Evolutionary conservation across 176 grass and related monocot genomes (phyloP), one percentile per base, ranked within the genome.

Genomic region (Aechmea fasciata): DNA sequence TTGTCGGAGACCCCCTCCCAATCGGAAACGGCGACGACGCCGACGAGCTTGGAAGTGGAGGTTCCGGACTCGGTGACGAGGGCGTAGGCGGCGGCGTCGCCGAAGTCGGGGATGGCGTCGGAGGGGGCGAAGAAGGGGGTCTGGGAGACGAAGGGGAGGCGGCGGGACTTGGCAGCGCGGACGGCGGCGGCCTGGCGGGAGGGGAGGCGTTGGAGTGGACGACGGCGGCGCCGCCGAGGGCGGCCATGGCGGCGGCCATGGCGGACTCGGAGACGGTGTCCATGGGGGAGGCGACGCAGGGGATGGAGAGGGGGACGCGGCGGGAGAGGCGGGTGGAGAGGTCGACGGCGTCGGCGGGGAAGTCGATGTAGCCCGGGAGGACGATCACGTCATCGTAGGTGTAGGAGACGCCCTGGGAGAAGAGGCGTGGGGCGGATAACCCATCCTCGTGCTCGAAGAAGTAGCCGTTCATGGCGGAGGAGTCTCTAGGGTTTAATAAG

Each of bases 241-340:
- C 81, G 13, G 94, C 94, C 94, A 97, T 92, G 18, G 89, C 86
- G 13, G 66, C 84, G 19, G 89, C 84, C 93, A 97, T 92, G 68
- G 77, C 13, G 11, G 94, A 69, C 77, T 97, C 89, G 19, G 94
- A 97, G 12, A 97, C 86, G 50, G 89, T 93, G 74, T 99, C 94
- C 94, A 99, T 99, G 28, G 89, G 94, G n/a, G 89, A 93, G 3
- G 94, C 89, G 6, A 99, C 86, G 74, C 89, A 99, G 47, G 94
- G 94, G 10, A 85, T 54, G 79, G 87, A 65, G 49, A 99, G 80
- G 3, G 84, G 87, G 3, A 90, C 15, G 67, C 79, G 86, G 57
- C 87, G 89, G 64, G 94, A 97, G 77, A 92, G 86, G 28, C 74
- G 84, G 47, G 94, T 93, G 53, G 89, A 85, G 71, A 97, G 76